Conservation (phyloP, 768 basidiomycete species). For the Boletus sp. region DNA sequence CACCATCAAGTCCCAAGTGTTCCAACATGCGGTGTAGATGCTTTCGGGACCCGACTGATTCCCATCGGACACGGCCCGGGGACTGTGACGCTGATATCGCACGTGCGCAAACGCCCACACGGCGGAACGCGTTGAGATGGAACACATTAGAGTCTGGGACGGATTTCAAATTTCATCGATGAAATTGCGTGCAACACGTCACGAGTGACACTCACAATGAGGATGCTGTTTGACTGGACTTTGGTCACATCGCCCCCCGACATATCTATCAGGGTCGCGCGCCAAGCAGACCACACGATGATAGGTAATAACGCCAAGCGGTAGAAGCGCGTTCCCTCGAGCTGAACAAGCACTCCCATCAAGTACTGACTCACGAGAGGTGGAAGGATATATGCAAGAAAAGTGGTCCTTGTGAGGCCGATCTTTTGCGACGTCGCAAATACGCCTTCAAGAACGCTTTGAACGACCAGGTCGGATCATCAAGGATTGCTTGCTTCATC, state of each 20-base stretch:
- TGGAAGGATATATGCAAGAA: constrained; percentile 39
- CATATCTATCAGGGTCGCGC: constrained; percentile 31
- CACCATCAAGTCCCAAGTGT: constrained; percentile 27
- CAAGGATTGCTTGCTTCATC: background rate
- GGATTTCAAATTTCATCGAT: too few species aligned
- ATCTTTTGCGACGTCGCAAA: constrained; percentile 5
- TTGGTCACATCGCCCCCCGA: constrained; percentile 18
- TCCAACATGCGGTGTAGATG: constrained; percentile 22
- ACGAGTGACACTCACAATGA: constrained; percentile 19
- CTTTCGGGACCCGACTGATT: background rate
- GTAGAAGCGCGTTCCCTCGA: constrained; percentile 38
- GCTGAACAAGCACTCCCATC: constrained; percentile 53
- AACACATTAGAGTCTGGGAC: constrained; percentile 15
- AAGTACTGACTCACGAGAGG: constrained; percentile 47
- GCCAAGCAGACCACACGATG: constrained; percentile 43
- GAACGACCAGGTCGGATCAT: background rate
- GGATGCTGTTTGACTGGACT: constrained; percentile 11
- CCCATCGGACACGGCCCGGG: background rate
- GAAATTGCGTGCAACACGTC: background rate
- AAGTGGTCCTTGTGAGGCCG: constrained; percentile 21
- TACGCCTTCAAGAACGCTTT: background rate
- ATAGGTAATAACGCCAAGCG: constrained; percentile 51
- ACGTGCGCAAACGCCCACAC: constrained; percentile 22
- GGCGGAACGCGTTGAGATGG: constrained; percentile 13
- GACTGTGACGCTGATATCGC: constrained; percentile 12